phyloP scores from a whole-genome alignment of 2,329 filamentous ascomycete genomes.

The Phialophora chinensis region DNA sequence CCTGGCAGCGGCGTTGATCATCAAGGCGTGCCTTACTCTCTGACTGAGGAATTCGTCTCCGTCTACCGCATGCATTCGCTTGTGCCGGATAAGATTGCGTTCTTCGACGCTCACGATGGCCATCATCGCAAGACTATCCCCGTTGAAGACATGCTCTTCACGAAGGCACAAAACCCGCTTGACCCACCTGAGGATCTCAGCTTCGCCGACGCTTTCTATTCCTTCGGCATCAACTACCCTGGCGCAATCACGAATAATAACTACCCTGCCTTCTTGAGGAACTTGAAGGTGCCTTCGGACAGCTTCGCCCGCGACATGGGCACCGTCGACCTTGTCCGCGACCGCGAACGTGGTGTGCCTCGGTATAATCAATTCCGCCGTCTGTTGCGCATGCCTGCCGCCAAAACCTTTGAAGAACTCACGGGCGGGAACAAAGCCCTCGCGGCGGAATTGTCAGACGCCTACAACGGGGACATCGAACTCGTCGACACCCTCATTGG shows the following conservation, averaged over 20 bases:
- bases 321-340: slow-evolving; percentile 44
- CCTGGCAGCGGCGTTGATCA: slow-evolving; percentile 49
- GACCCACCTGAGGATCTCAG: slow-evolving; percentile 36
- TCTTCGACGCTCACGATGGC: slow-evolving; percentile 44
- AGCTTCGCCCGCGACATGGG: slow-evolving; percentile 47
- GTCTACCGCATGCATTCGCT: slow-evolving; percentile 54
- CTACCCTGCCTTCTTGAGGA: slow-evolving; percentile 50
- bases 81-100: slow-evolving; percentile 48
- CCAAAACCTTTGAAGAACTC: slow-evolving; percentile 49
- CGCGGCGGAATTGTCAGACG: slow-evolving; percentile 46
- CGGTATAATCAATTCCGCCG: slow-evolving; percentile 49
- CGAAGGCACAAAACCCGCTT: slow-evolving; percentile 20
- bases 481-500: slow-evolving; percentile 53
- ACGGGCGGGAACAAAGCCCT: slow-evolving; percentile 49
- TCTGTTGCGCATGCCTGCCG: slow-evolving; percentile 46
- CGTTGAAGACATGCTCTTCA: slow-evolving; percentile 21
- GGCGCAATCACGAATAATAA: slow-evolving; percentile 54
- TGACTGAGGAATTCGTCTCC: slow-evolving; percentile 55
- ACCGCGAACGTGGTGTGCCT: slow-evolving; percentile 28
- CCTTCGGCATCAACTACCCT: slow-evolving; percentile 57
- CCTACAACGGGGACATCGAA: slow-evolving; percentile 51
- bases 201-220: slow-evolving; percentile 52
- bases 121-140: slow-evolving; percentile 40
- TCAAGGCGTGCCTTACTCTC: slow-evolving; percentile 48
- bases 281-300: slow-evolving; percentile 49